Evolutionary conservation across 2,329 filamentous ascomycete species (phyloP).

Genomic region (Fusarium protoensiforme): DNA sequence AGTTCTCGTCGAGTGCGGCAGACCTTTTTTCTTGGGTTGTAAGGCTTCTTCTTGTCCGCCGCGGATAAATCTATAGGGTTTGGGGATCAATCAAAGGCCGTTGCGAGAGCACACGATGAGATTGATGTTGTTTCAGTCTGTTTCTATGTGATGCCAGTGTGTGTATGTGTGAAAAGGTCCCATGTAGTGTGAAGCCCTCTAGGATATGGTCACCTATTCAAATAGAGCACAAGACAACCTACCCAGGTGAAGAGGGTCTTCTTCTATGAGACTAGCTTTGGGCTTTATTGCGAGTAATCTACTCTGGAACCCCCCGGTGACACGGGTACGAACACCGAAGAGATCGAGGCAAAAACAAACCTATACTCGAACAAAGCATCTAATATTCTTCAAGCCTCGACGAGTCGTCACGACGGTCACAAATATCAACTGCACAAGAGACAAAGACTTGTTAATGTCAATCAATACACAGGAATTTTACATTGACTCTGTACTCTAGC

Average conservation of each 20-base stretch:
- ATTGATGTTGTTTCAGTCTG: neutral
- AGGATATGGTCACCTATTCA: neutral
- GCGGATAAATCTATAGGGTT: constrained; percentile 14
- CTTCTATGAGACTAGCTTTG: neutral
- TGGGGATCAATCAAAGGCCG: constrained; percentile 5
- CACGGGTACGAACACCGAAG: neutral
- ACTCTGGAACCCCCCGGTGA: neutral
- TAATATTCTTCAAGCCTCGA: neutral
- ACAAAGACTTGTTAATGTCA: neutral
- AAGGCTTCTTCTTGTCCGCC: neutral
- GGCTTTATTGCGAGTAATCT: neutral
- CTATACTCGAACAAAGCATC: neutral
- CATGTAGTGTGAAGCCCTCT: neutral
- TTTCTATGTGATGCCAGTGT: neutral
- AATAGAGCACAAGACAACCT: neutral
- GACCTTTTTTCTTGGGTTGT: constrained; percentile 1
- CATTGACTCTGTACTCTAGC: constrained; percentile 24
- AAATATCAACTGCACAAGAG: neutral
- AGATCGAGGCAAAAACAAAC: neutral
- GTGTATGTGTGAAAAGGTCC: neutral
- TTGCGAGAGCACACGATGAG: neutral
- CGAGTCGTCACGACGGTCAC: neutral
- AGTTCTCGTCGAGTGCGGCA: constrained; percentile 3
- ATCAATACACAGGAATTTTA: constrained; percentile 11
- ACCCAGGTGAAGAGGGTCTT: neutral